A percentile compares a stretch with the other conserved stretches of the same genome.
Conservation (phyloP, 1,284 basidiomycete species). For the Tilletia caries region DNA sequence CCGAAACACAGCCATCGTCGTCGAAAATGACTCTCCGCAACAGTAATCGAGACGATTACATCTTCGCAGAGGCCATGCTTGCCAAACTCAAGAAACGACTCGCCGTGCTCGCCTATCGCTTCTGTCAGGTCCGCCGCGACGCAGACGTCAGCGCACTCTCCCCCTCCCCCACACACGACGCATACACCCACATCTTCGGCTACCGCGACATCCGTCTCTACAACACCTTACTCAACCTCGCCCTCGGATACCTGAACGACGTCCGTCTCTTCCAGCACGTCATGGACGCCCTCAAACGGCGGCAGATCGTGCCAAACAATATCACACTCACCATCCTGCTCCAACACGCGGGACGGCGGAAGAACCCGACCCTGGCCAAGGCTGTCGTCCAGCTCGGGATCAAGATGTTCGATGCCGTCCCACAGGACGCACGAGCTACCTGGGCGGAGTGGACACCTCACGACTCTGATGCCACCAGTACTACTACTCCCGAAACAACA, state of each 20-base stretch:
- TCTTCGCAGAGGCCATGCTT: neutral
- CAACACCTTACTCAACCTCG: constrained; percentile 9
- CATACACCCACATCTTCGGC: neutral
- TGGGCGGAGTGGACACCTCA: too few species aligned
- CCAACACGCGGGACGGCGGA: neutral
- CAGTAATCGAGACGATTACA: neutral
- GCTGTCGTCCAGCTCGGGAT: neutral
- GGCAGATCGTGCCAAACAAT: constrained; percentile 4
- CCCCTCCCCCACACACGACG: neutral
- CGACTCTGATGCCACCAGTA: too few species aligned
- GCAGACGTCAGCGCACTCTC: neutral
- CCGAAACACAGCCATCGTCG: neutral
- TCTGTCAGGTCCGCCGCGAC: neutral
- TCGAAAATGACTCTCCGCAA: neutral
- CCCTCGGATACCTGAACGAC: constrained; percentile 4
- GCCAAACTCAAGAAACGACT: neutral
- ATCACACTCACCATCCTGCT: neutral
- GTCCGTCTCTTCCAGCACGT: neutral
- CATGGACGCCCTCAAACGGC: constrained; percentile 2
- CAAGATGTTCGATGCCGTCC: neutral
- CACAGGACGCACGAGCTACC: too few species aligned
- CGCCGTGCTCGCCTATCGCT: neutral
- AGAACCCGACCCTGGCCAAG: neutral
- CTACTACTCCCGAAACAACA: too few species aligned
- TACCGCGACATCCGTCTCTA: neutral